Percentiles rank a stretch among this genome's conserved stretches.
Evolutionary conservation across 305 asterid genomes (phyloP).

Genomic region (Fraxinus sp.): DNA sequence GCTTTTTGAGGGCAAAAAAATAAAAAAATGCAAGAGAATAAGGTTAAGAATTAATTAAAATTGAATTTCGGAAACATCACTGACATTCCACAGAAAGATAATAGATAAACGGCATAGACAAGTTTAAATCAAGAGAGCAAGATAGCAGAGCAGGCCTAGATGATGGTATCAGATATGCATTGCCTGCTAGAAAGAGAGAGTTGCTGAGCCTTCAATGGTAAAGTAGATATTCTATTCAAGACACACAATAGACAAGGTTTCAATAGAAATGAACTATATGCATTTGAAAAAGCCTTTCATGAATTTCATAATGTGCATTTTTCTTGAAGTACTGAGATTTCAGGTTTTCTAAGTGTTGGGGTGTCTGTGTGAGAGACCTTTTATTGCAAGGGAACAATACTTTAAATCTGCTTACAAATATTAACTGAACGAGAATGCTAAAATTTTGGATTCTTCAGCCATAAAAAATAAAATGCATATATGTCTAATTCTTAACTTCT

Average conservation of each 20-base stretch:
- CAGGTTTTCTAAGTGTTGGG: neutral
- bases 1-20: neutral
- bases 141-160: neutral
- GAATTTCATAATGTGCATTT: neutral
- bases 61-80: neutral
- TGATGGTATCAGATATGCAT: neutral
- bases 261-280: neutral
- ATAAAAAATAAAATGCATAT: neutral
- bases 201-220: neutral
- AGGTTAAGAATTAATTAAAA: neutral
- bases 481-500: neutral
- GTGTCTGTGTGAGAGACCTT: neutral
- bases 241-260: too few species aligned
- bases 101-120: neutral
- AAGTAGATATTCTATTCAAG: neutral
- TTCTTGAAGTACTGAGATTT: neutral
- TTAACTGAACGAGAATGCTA: neutral
- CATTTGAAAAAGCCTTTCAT: neutral
- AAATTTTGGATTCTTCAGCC: neutral
- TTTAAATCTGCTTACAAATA: neutral
- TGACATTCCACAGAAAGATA: neutral
- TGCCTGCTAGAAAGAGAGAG: neutral
- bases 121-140: neutral
- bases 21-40: neutral
- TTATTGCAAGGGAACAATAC: neutral